Percentiles rank a stretch among this genome's conserved stretches.
phyloP scores from a whole-genome alignment of 1,284 basidiomycete species.

The Rhodotorula sp. region DNA sequence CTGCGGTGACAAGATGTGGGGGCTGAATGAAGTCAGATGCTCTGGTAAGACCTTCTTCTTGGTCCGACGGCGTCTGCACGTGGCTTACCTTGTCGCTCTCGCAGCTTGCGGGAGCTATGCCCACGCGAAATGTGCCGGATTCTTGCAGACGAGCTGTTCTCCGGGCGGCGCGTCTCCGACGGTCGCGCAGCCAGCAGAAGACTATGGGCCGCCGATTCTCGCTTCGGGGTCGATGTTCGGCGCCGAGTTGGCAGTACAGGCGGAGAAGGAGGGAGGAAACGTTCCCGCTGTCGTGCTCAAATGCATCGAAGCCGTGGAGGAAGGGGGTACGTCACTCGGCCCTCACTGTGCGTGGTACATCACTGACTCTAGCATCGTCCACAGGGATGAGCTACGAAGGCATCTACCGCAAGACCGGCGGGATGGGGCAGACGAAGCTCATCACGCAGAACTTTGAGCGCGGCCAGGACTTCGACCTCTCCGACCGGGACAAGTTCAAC shows the following conservation, averaged over 20 bases:
- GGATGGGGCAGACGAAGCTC: constrained; percentile 83
- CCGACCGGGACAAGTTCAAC: constrained; percentile 85
- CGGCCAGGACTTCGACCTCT: constrained; percentile 90
- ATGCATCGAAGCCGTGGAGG: constrained; percentile 89
- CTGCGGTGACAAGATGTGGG: constrained; percentile 98
- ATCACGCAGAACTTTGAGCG: constrained; percentile 95
- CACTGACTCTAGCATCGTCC: background rate
- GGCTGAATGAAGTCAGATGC: constrained; percentile 82
- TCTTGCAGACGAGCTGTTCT: constrained; percentile 49
- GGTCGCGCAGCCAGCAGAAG: constrained; percentile 25
- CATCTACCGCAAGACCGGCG: constrained; percentile 96
- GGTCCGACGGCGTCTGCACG: too few relatives aligned
- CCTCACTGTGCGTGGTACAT: background rate
- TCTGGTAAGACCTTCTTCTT: constrained; percentile 60
- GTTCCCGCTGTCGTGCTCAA: constrained; percentile 92
- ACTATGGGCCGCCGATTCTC: constrained; percentile 24
- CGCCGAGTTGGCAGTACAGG: constrained; percentile 41
- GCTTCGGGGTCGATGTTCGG: constrained; percentile 40
- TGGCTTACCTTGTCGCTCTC: background rate
- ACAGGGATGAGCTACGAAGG: constrained; percentile 87
- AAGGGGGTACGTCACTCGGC: constrained; percentile 61
- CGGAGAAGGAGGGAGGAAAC: constrained; percentile 48
- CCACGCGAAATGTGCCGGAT: constrained; percentile 54
- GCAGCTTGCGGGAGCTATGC: constrained; percentile 54
- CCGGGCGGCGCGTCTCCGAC: background rate